A percentile compares a stretch with the other conserved stretches of the same genome.
phyloP scores from a whole-genome alignment of 2,329 filamentous ascomycete genomes.

The Aspergillus ustus region DNA sequence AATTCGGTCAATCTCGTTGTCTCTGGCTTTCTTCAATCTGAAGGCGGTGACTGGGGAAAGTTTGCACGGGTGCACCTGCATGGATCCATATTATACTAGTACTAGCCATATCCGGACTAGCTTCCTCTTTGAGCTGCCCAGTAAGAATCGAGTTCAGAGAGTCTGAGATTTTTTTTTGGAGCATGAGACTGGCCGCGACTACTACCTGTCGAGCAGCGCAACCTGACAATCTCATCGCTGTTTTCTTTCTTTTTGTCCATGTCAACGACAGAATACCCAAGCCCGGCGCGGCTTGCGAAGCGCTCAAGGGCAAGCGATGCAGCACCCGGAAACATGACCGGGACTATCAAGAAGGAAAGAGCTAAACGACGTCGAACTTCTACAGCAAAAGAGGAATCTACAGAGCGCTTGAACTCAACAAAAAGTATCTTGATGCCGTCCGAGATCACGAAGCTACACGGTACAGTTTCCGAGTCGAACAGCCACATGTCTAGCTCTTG shows the following conservation, averaged over 20 bases:
- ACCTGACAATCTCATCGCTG: not conserved
- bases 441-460: not conserved
- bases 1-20: too few species aligned
- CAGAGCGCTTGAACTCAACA: conserved; percentile 24
- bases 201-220: not conserved
- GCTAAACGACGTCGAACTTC: conserved; percentile 39
- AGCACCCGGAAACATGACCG: conserved; percentile 28
- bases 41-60: conserved; percentile 5
- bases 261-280: conserved; percentile 24
- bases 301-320: conserved; percentile 36
- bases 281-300: conserved; percentile 32
- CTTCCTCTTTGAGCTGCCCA: not conserved
- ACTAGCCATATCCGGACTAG: conserved; percentile 1
- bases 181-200: too few species aligned
- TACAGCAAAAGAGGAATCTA: conserved; percentile 20
- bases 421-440: not conserved
- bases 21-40: not conserved
- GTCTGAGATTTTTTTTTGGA: conserved; percentile 12
- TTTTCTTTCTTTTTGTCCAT: conserved; percentile 5
- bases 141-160: conserved; percentile 5
- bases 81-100: too few species aligned
- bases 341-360: conserved; percentile 30
- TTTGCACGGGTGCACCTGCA: too few species aligned
- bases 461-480: not conserved
- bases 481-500: conserved; percentile 37